These are phyloP conservation scores for Penicillium sp. DNA, from an alignment of 2,329 filamentous ascomycete genomes.

Conservation along the genomic window DNA sequence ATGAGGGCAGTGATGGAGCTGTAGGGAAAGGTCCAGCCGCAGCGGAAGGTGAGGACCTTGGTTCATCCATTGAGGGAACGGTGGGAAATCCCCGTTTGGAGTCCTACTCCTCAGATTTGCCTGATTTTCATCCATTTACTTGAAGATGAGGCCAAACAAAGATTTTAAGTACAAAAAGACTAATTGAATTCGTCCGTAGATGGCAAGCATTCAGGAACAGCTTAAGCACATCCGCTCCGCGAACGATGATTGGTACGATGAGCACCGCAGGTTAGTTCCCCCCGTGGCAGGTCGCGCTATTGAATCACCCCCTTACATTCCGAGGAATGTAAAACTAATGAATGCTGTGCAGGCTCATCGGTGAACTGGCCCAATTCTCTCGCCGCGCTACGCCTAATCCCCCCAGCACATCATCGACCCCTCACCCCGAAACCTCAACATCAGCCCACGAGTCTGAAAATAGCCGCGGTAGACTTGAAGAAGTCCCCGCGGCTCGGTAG, in stretches of 20 bases:
- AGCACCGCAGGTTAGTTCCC: constrained; percentile 47
- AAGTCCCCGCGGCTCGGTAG: constrained; percentile 22
- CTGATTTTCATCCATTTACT: constrained; percentile 40
- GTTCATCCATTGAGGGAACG: constrained; percentile 56
- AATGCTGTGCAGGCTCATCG: constrained; percentile 41
- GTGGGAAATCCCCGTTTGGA: constrained; percentile 52
- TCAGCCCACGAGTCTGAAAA: constrained; percentile 28
- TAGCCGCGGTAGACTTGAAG: constrained; percentile 22
- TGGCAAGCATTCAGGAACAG: constrained; percentile 56
- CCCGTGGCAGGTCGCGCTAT: background rate
- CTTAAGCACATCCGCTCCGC: constrained; percentile 53
- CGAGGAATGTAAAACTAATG: constrained; percentile 15
- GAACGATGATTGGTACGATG: constrained; percentile 53
- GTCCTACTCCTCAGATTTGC: constrained; percentile 39
- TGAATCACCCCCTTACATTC: constrained; percentile 8
- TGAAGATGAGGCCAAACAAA: constrained; percentile 34
- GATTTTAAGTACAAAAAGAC: constrained; percentile 23
- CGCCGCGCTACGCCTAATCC: constrained; percentile 38
- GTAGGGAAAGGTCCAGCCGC: constrained; percentile 45
- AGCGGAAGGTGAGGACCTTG: constrained; percentile 55
- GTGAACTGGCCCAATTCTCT: constrained; percentile 46
- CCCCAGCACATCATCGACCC: constrained; percentile 39
- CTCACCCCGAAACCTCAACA: constrained; percentile 32
- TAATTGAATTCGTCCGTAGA: constrained; percentile 42
- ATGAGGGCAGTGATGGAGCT: constrained; percentile 37